Evolutionary conservation across 2,329 filamentous ascomycete genomes (phyloP), one percentile per base, ranked within the genome.

Genomic region (Colletotrichum sp.): DNA sequence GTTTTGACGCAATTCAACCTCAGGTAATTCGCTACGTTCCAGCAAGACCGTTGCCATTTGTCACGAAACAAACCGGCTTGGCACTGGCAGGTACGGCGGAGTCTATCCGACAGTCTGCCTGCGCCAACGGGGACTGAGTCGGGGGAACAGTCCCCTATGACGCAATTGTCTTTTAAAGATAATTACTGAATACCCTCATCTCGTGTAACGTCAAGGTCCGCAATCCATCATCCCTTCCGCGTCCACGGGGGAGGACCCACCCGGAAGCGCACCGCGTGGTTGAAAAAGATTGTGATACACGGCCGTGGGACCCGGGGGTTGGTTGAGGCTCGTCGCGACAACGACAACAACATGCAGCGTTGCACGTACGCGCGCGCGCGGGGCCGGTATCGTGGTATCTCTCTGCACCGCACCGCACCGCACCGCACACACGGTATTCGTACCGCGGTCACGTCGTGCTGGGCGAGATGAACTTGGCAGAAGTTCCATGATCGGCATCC

Each of bases 401-500:
- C 39, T 43, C 36, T n/a, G 57, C 55, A 70, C 34, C 34, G 34
- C 34, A 36, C 34, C 34, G 34, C 34, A 36, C 34, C 34, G 34
- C 34, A 39, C 39, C 26, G 64, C 55, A n/a, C 32, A 26, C 67
- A 72, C 39, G 39, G 18, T n/a, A 43, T n/a, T n/a, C 39, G 63
- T 72, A 59, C 34, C 64, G 26, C 59, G 67, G 36, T 30, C 26
- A 30, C 21, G 16, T 39, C 66, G 16, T 39, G 52, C 66, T 30
- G 71, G 63, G 63, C 55, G 69, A 75, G 73, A 68, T 68, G 70
- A 75, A 75, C 73, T 75, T 73, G 73, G 70, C 70, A 65, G 39
- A 59, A 59, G 43, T 71, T 65, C 73, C 63, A 73, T 68, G 73
- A 75, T 75, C 73, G 70, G 70, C 73, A 75, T 60, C 73, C 73